Base-by-base conservation (phyloP, 169 alveolate genomes). In the Plasmodium ovale region DNA sequence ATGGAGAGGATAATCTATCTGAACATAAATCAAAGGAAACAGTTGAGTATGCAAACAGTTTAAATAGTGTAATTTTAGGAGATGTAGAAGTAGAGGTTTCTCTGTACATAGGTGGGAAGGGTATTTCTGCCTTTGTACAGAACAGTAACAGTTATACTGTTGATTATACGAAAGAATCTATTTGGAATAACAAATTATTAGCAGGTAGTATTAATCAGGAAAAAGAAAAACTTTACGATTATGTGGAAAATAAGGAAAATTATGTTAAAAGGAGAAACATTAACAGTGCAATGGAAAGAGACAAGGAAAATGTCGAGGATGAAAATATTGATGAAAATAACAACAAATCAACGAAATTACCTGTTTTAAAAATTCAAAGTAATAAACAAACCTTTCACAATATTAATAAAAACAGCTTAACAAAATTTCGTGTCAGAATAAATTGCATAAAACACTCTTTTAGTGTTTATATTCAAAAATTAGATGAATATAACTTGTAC, bases 361-460 rank as follows among this genome's bases (percentile, higher is more conserved):
- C 85, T 29, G 91, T 85, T 25, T 62, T 85, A 51, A 85, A 85
- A 69, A 69, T 85, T 19, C 91, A 85, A 53, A 85, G 87, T 25
- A 85, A 85, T 85, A 85, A 85, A 56, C 87, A 85, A 62, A 85
- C 35, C 21, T 85, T 85, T 85, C 51, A 39, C 14, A 33, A 85
- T 64, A 85, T 85, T 31, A 56, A 85, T 35, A 85, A 85, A 85
- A 85, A 85, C 35, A 69, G 70, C 31, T 29, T 85, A 44, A 85
- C 91, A 7, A 85, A 85, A 70, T 85, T 85, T 49, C 91, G 91
- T 23, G 91, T 85, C 21, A 44, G 91, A 56, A 85, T 85, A 54
- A 85, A 85, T 49, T 85, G 91, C 19, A 19, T 85, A 53, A 85
- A 85, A 33, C 91, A 85, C 39, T 68, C 87, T 19, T 85, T 85